Percentiles rank a stretch among this genome's conserved stretches.
These are phyloP conservation scores for Zalerion maritima DNA, from an alignment of 495 filamentous ascomycete genomes.

Conservation along the genomic window DNA sequence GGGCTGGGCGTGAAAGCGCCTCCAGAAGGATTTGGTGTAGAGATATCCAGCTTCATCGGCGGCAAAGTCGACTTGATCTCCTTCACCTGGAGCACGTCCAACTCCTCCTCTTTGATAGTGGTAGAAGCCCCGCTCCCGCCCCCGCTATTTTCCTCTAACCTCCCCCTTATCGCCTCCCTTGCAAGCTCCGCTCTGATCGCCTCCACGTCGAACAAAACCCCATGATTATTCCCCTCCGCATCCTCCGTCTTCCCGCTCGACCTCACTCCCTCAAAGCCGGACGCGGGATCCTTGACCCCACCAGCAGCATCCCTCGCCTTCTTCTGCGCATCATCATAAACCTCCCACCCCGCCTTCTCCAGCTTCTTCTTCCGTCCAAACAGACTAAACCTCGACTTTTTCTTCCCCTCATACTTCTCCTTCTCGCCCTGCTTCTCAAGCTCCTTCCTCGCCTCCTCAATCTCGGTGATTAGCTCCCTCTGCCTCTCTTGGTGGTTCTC, in stretches of 20 bases:
- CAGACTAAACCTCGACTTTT: slow-evolving; percentile 46
- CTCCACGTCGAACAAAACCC: slow-evolving; percentile 87
- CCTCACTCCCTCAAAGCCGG: too few relatives aligned
- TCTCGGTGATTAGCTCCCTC: slow-evolving; percentile 85
- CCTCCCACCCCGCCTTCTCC: slow-evolving; percentile 88
- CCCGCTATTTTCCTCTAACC: slow-evolving; percentile 4
- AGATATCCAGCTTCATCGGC: slow-evolving; percentile 66
- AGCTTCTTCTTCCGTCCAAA: slow-evolving; percentile 63
- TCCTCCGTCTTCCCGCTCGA: slow-evolving; percentile 25
- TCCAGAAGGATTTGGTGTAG: too few relatives aligned
- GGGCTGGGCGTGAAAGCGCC: slow-evolving; percentile 1
- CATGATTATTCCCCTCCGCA: slow-evolving; percentile 30
- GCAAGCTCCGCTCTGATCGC: slow-evolving; percentile 80
- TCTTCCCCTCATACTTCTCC: slow-evolving; percentile 35
- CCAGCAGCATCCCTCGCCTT: slow-evolving; percentile 11
- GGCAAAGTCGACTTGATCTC: slow-evolving; percentile 80
- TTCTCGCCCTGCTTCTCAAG: slow-evolving; percentile 61
- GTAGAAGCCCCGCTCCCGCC: too few relatives aligned
- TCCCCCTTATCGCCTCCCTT: slow-evolving; percentile 42
- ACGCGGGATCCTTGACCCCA: slow-evolving; percentile 18
- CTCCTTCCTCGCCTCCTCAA: slow-evolving; percentile 84
- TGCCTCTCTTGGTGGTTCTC: slow-evolving; percentile 82
- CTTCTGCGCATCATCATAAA: slow-evolving; percentile 51
- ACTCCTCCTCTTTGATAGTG: too few relatives aligned
- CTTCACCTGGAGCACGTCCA: slow-evolving; percentile 43